Base-by-base conservation (phyloP, 1,284 basidiomycete genomes). In the Lentinula novae-zelandiae region DNA sequence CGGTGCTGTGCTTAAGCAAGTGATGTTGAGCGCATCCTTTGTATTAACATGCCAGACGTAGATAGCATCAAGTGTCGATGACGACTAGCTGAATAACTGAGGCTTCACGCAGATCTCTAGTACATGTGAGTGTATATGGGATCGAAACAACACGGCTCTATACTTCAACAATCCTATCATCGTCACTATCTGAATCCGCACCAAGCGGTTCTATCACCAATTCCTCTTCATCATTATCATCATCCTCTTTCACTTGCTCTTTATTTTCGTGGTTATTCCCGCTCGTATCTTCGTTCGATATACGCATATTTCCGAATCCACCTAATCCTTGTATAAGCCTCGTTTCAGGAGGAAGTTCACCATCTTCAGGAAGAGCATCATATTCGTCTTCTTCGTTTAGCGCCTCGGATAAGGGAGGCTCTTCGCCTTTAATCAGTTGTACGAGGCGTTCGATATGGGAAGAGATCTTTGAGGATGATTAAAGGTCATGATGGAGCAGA, bases 371-470 rank as follows among this genome's bases (percentile, higher is more conserved):
- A 6, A 65, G 46, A 15, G 40, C 59, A 40, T 62, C 75, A 1
- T 81, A 82, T 34, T 85, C 82, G 1, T 74, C 70, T 2, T 80
- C 82, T 68, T 92, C 90, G 3, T 74, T 71, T 0, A 53, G 20
- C 13, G 48, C 58, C 20, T 57, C 40, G 12, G 39, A 31, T 13
- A 20, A 5, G 2, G 79, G 80, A 66, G 71, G 70, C 58, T 92
- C 90, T 8, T 87, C 83, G 6, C 91, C 79, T 73, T 94, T 87
- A 39, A 95, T 70, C 48, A 93, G 71, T 63, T 82, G 85, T 8
- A 94, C 92, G 9, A 94, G 76, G 20, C 90, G 81, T 67, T 90
- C 89, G 49, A 89, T 86, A 44, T 83, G 81, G 67, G 86, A 86
- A 20, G 80, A 81, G 59, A 87, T 82, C 84, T 59, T n/a, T n/a